A percentile compares a stretch with the other conserved stretches of the same genome.
phyloP scores from a whole-genome alignment of 805 yeast genomes.

The Candida jianshihensis region DNA sequence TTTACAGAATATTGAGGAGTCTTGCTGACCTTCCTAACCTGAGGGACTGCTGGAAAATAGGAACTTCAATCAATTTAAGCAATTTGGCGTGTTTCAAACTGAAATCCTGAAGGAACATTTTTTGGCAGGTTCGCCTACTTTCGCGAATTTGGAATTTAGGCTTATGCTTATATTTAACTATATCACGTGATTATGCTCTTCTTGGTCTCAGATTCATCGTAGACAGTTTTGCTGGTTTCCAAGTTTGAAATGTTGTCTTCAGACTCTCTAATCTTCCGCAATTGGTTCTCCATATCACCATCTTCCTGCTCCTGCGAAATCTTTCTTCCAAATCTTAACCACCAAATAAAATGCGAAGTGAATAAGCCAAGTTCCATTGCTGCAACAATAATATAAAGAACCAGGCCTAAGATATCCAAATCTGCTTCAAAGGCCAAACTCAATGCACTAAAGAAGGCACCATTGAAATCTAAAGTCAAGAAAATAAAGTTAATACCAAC shows the following conservation, averaged over 20 bases:
- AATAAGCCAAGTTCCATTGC: conserved; percentile 74
- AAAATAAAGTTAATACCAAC: conserved; percentile 86
- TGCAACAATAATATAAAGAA: conserved; percentile 68
- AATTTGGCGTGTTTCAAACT: too few relatives aligned
- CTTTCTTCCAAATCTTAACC: conserved; percentile 32
- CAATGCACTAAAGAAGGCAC: conserved; percentile 73
- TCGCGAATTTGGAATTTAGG: too few relatives aligned
- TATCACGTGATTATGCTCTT: too few relatives aligned
- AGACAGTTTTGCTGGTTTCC: too few relatives aligned
- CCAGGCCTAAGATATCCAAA: conserved; percentile 73
- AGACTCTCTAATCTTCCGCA: background rate
- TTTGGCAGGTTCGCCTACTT: too few relatives aligned
- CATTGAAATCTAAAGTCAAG: conserved; percentile 65
- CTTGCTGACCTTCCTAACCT: too few relatives aligned
- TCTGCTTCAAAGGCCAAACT: conserved; percentile 58
- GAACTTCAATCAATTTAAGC: too few relatives aligned
- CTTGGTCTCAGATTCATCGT: too few relatives aligned
- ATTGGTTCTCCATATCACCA: background rate
- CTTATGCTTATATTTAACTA: too few relatives aligned
- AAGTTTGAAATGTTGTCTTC: too few relatives aligned
- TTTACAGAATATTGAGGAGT: background rate
- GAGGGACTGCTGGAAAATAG: too few relatives aligned
- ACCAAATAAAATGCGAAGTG: conserved; percentile 66
- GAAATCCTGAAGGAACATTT: too few relatives aligned
- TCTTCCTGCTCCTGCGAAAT: background rate